phyloP scores from a whole-genome alignment of 208 protist genomes.

The Herpetomonas tarakana region DNA sequence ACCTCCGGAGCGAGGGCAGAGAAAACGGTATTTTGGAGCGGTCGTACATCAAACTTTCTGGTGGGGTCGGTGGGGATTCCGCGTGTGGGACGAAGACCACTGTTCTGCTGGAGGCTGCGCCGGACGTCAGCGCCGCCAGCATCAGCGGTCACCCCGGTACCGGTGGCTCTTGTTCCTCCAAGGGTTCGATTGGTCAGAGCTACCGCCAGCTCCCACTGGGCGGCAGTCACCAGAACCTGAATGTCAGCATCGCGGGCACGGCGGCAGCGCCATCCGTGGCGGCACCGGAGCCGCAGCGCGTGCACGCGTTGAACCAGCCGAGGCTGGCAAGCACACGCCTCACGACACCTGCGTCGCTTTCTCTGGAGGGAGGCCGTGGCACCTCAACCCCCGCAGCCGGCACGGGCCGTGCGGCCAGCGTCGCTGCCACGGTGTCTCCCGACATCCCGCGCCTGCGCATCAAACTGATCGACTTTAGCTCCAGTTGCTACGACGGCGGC shows the following conservation, averaged over 20 bases:
- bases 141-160: too few relatives aligned
- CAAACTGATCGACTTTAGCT: slow-evolving; percentile 98
- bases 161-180: too few relatives aligned
- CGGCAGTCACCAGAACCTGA: not conserved
- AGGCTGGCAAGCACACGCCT: slow-evolving; percentile 10
- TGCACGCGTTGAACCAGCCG: slow-evolving; percentile 28
- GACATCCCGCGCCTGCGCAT: slow-evolving; percentile 49
- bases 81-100: too few relatives aligned
- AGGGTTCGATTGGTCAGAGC: not conserved
- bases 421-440: not conserved
- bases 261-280: slow-evolving; percentile 11
- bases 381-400: too few relatives aligned
- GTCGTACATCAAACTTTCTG: slow-evolving; percentile 17
- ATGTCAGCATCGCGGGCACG: too few relatives aligned
- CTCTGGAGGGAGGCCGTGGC: too few relatives aligned
- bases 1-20: slow-evolving; percentile 12
- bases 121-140: too few relatives aligned
- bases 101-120: too few relatives aligned
- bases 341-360: not conserved
- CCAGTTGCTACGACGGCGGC: slow-evolving; percentile 91
- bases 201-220: not conserved
- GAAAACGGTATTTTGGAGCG: slow-evolving; percentile 1
- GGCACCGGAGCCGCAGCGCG: slow-evolving; percentile 25
- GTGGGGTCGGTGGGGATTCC: slow-evolving; percentile 7
- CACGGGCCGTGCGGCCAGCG: not conserved